Conservation (phyloP, 2,329 filamentous ascomycete genomes). For the Beauveria bassiana region DNA sequence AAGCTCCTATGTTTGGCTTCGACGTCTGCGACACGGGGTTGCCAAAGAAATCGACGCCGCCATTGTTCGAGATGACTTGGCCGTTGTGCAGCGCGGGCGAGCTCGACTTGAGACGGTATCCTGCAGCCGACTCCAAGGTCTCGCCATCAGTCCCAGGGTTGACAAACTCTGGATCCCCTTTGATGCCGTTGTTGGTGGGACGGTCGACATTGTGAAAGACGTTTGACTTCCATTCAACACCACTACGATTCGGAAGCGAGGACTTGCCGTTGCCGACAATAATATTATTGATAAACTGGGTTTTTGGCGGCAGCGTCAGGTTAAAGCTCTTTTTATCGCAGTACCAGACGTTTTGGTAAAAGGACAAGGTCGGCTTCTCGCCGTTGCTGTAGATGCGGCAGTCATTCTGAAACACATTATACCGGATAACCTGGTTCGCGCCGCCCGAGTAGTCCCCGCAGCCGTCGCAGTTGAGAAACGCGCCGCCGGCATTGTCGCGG, state of each 20-base stretch:
- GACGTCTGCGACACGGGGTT: constrained; percentile 12
- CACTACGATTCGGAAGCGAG: constrained; percentile 13
- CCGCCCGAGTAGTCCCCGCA: constrained; percentile 19
- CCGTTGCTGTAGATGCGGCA: constrained; percentile 19
- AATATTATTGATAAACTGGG: constrained; percentile 20
- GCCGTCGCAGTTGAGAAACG: constrained; percentile 20
- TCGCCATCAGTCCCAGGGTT: constrained; percentile 9
- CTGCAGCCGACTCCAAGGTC: constrained; percentile 11
- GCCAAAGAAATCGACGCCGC: constrained; percentile 17
- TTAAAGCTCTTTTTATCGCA: constrained; percentile 17
- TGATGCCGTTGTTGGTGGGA: constrained; percentile 14
- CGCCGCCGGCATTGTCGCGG: constrained; percentile 21
- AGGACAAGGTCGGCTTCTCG: constrained; percentile 15
- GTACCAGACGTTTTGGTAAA: constrained; percentile 21
- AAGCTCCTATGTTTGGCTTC: constrained; percentile 17
- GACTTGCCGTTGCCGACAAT: constrained; percentile 18
- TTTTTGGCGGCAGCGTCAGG: constrained; percentile 14
- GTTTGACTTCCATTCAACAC: constrained; percentile 17
- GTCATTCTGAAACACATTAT: constrained; percentile 21
- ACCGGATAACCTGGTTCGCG: constrained; percentile 19
- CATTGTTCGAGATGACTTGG: constrained; percentile 14
- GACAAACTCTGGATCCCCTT: constrained; percentile 15
- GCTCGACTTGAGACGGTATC: constrained; percentile 14
- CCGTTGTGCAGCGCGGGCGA: constrained; percentile 16
- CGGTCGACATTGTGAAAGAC: constrained; percentile 17